phyloP scores from a whole-genome alignment of 2,329 filamentous ascomycete genomes.

The Acephala macrosclerotiorum region DNA sequence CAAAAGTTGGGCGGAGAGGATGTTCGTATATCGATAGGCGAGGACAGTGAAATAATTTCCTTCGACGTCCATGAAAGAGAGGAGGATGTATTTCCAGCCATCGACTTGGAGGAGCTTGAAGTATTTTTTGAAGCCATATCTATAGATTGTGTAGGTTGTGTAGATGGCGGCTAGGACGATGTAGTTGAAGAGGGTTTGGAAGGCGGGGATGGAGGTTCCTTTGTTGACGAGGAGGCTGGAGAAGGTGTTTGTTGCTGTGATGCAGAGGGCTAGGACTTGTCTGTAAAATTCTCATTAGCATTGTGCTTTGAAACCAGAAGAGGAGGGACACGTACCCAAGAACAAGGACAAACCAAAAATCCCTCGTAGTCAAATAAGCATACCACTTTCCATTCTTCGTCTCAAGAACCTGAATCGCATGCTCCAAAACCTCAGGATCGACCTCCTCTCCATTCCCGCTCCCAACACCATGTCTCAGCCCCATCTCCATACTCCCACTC shows the following conservation, averaged over 20 bases:
- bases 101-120: conserved; percentile 67
- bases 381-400: conserved; percentile 64
- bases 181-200: conserved; percentile 97
- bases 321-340: conserved; percentile 64
- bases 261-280: conserved; percentile 86
- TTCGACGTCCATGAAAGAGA: conserved; percentile 92
- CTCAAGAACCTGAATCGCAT: conserved; percentile 63
- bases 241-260: conserved; percentile 93
- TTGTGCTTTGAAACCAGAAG: conserved; percentile 10
- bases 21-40: conserved; percentile 71
- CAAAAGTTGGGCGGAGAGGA: conserved; percentile 74
- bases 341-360: conserved; percentile 86
- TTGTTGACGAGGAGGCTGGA: conserved; percentile 72
- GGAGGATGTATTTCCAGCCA: conserved; percentile 93
- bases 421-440: conserved; percentile 37
- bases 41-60: conserved; percentile 98
- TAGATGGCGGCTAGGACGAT: conserved; percentile 83
- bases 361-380: conserved; percentile 80
- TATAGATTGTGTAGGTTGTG: conserved; percentile 78
- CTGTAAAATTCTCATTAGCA: conserved; percentile 46
- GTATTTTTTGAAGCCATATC: conserved; percentile 79
- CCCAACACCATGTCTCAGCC: neutral
- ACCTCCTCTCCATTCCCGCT: conserved; percentile 26
- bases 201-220: conserved; percentile 86
- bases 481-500: conserved; percentile 30